These are phyloP conservation scores for Brettanomyces anomalus DNA, from an alignment of 805 yeast genomes.

Conservation along the genomic window DNA sequence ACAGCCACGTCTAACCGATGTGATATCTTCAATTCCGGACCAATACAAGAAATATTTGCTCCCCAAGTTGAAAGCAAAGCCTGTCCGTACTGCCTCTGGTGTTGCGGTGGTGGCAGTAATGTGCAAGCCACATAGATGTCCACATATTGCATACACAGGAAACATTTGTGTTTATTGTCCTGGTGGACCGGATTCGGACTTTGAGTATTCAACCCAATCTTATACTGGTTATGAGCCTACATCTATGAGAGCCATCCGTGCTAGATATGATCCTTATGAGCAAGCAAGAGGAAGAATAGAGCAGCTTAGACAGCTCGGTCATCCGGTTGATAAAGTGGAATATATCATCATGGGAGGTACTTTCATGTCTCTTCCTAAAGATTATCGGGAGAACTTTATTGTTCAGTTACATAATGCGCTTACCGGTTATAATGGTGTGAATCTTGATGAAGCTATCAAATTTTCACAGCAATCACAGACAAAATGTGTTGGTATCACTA, in stretches of 20 bases:
- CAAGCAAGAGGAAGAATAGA: slow-evolving; percentile 97
- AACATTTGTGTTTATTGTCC: slow-evolving; percentile 98
- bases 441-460: slow-evolving; percentile 82
- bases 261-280: slow-evolving; percentile 96
- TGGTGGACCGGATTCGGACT: slow-evolving; percentile 98
- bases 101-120: slow-evolving; percentile 98
- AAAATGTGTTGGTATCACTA: slow-evolving; percentile 97
- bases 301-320: slow-evolving; percentile 91
- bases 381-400: slow-evolving; percentile 84
- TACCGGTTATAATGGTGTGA: slow-evolving; percentile 81
- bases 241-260: slow-evolving; percentile 98
- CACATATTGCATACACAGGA: slow-evolving; percentile 98
- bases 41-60: slow-evolving; percentile 85
- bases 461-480: slow-evolving; percentile 92
- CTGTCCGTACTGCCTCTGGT: slow-evolving; percentile 97
- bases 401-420: slow-evolving; percentile 89
- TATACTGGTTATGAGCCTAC: slow-evolving; percentile 99
- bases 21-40: slow-evolving; percentile 91
- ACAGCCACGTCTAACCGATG: slow-evolving; percentile 92
- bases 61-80: slow-evolving; percentile 96
- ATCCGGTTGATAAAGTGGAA: slow-evolving; percentile 94
- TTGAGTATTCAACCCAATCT: slow-evolving; percentile 95
- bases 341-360: slow-evolving; percentile 99
- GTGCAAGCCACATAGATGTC: slow-evolving; percentile 99
- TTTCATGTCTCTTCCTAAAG: slow-evolving; percentile 87